phyloP scores from a whole-genome alignment of 2,329 filamentous ascomycete species.

The Thyridium curvatum region DNA sequence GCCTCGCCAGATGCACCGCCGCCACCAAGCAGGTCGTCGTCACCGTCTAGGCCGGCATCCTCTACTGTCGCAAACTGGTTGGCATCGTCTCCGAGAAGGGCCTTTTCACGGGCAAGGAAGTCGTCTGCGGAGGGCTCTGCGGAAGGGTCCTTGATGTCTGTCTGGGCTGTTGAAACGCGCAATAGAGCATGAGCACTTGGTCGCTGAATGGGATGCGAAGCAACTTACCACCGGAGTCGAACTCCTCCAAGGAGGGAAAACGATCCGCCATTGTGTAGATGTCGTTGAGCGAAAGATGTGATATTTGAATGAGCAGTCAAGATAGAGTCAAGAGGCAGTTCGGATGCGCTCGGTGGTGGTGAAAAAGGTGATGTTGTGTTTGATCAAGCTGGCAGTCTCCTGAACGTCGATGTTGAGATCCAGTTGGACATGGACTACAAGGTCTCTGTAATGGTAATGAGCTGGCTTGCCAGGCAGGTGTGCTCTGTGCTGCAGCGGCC shows the following conservation, averaged over 20 bases:
- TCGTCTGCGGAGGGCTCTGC: constrained; percentile 63
- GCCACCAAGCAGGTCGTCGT: constrained; percentile 65
- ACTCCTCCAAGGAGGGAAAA: constrained; percentile 75
- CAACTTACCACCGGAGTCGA: constrained; percentile 56
- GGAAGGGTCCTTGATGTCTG: constrained; percentile 52
- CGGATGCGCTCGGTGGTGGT: too few relatives aligned
- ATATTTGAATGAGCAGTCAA: too few relatives aligned
- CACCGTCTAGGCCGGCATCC: constrained; percentile 62
- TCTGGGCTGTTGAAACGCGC: constrained; percentile 50
- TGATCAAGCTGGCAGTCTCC: too few relatives aligned
- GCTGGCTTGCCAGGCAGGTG: too few relatives aligned
- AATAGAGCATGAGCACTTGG: constrained; percentile 12
- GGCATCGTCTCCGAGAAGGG: constrained; percentile 85
- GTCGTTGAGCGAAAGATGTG: too few relatives aligned
- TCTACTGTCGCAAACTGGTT: constrained; percentile 77
- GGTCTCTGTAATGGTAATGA: too few relatives aligned
- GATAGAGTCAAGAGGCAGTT: too few relatives aligned
- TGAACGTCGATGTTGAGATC: too few relatives aligned
- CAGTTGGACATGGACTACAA: too few relatives aligned
- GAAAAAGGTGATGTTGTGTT: too few relatives aligned
- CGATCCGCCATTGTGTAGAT: constrained; percentile 62
- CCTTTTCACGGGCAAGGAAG: constrained; percentile 89
- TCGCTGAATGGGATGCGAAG: constrained; percentile 3
- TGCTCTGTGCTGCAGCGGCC: too few relatives aligned
- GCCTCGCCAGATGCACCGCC: constrained; percentile 34